Conservation (phyloP, 805 yeast species). For the Saccharomyces mikatae region DNA sequence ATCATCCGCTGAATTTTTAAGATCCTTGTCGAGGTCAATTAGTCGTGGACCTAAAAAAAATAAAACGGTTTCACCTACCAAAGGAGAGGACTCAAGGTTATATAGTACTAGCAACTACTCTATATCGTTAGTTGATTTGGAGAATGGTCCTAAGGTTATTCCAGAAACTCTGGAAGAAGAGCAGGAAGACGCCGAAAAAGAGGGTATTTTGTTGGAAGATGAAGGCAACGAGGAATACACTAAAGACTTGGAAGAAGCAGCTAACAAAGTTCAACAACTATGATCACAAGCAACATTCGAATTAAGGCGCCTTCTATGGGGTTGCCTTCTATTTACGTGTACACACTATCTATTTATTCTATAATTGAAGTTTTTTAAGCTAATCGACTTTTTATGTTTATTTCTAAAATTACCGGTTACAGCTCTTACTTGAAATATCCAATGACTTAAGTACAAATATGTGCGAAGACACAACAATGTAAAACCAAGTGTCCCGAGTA, state of each 20-base stretch:
- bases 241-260: conserved; percentile 9
- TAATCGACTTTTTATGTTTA: background rate
- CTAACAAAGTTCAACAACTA: background rate
- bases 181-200: conserved; percentile 15
- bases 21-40: conserved; percentile 36
- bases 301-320: background rate
- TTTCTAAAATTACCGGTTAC: background rate
- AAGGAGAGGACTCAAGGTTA: conserved; percentile 10
- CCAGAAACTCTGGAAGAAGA: conserved; percentile 16
- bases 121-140: conserved; percentile 23
- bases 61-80: background rate
- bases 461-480: background rate
- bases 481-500: background rate
- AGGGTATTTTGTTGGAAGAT: conserved; percentile 15
- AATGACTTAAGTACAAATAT: too few species aligned
- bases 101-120: conserved; percentile 24
- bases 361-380: background rate
- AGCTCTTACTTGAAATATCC: too few species aligned
- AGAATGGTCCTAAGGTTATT: conserved; percentile 22
- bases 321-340: background rate
- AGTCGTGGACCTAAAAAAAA: conserved; percentile 19
- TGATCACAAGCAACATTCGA: background rate
- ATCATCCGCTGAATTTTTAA: conserved; percentile 41
- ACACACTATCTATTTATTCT: background rate
- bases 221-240: conserved; percentile 17